Evolutionary conservation across 345 rosid genomes (phyloP).

Genomic region (Turritis glabra): DNA sequence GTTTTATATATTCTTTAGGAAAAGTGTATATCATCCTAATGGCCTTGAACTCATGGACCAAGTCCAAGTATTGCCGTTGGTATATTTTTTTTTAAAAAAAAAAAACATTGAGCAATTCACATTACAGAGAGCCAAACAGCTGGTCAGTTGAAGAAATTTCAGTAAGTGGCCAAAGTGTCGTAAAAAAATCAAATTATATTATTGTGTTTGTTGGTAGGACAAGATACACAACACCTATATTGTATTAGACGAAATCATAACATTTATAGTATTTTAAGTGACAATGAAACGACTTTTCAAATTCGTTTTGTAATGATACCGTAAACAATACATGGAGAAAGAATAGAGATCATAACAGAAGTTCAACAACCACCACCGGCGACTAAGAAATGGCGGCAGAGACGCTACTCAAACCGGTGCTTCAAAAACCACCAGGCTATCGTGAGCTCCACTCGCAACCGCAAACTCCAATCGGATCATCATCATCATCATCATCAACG

Average conservation of each 20-base stretch:
- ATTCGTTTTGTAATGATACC: not conserved
- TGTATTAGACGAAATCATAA: not conserved
- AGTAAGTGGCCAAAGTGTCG: conserved; percentile 38
- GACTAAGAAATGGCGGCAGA: conserved; percentile 46
- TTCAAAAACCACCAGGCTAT: conserved; percentile 79
- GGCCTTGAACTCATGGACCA: too few relatives aligned
- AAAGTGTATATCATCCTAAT: too few relatives aligned
- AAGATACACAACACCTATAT: not conserved
- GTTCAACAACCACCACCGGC: not conserved
- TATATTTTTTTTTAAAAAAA: too few relatives aligned
- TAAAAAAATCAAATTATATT: not conserved
- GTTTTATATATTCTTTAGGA: too few relatives aligned
- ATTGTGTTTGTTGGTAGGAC: conserved; percentile 22
- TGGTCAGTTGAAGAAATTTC: not conserved
- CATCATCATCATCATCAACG: conserved; percentile 17
- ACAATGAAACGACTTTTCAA: conserved; percentile 4
- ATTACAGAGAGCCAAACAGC: conserved; percentile 11
- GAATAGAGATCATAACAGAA: not conserved
- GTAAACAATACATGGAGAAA: conserved; percentile 7
- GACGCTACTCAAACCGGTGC: conserved; percentile 46
- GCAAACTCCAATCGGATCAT: conserved; percentile 16
- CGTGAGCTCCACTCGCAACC: conserved; percentile 45
- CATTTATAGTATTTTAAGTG: not conserved
- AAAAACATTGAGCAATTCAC: conserved; percentile 14
- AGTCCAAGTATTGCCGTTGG: not conserved